These are phyloP conservation scores for Casaregolazyma suthepensis DNA, from an alignment of 1,139 yeast genomes.

Conservation along the genomic window DNA sequence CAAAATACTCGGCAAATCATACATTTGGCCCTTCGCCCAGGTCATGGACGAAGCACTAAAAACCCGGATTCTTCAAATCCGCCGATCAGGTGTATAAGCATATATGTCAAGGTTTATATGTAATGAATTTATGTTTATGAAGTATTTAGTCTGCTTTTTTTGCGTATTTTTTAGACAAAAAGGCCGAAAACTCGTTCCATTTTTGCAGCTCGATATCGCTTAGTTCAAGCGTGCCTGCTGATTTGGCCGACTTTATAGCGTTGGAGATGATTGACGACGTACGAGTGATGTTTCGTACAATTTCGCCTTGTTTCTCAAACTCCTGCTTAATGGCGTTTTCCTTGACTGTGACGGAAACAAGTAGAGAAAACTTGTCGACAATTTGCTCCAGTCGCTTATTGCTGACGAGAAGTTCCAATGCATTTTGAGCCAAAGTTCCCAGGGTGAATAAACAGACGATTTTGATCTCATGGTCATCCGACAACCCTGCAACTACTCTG, in stretches of 20 bases:
- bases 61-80: slow-evolving; percentile 21
- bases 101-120: not conserved
- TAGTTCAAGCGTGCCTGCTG: slow-evolving; percentile 14
- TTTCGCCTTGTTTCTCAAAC: slow-evolving; percentile 41
- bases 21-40: slow-evolving; percentile 30
- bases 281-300: slow-evolving; percentile 25
- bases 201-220: slow-evolving; percentile 22
- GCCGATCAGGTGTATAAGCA: slow-evolving; percentile 1
- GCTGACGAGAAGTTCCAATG: slow-evolving; percentile 13
- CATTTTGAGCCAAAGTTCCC: slow-evolving; percentile 31
- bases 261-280: slow-evolving; percentile 18
- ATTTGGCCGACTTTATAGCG: slow-evolving; percentile 16
- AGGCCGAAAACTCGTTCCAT: slow-evolving; percentile 16
- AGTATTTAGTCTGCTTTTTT: not conserved
- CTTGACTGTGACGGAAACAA: slow-evolving; percentile 36
- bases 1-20: slow-evolving; percentile 24
- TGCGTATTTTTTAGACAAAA: not conserved
- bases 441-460: slow-evolving; percentile 38
- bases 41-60: slow-evolving; percentile 29
- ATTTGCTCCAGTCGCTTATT: slow-evolving; percentile 23
- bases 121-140: slow-evolving; percentile 1
- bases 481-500: slow-evolving; percentile 34
- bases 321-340: slow-evolving; percentile 49
- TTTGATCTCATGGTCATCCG: slow-evolving; percentile 42
- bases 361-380: slow-evolving; percentile 31